These are phyloP conservation scores for Capronia americana DNA, from an alignment of 2,329 filamentous ascomycete genomes.

Conservation along the genomic window DNA sequence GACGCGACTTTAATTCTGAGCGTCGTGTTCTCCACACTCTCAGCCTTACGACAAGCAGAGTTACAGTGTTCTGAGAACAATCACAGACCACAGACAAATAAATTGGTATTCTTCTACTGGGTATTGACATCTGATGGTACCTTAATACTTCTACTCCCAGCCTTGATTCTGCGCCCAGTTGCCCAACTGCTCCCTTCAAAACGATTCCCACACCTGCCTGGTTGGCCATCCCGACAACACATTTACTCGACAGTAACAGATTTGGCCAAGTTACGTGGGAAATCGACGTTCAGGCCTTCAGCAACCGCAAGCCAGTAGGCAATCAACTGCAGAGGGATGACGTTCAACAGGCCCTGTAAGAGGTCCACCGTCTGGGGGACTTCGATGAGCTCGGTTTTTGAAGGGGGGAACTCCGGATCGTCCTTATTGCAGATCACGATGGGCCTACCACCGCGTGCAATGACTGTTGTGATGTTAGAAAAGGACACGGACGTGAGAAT, in stretches of 20 bases:
- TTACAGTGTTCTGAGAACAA: background rate
- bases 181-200: constrained; percentile 1
- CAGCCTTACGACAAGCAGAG: background rate
- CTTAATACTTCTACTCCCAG: constrained; percentile 4
- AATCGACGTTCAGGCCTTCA: constrained; percentile 96
- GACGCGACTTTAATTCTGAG: background rate
- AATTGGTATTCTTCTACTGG: constrained; percentile 12
- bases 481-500: constrained; percentile 26
- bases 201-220: constrained; percentile 1
- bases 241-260: constrained; percentile 92
- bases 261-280: constrained; percentile 98
- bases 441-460: constrained; percentile 91
- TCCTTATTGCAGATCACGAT: constrained; percentile 97
- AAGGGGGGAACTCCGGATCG: constrained; percentile 86
- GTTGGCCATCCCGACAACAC: background rate
- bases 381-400: constrained; percentile 95
- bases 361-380: constrained; percentile 94
- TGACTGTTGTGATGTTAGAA: constrained; percentile 65
- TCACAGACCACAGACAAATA: background rate
- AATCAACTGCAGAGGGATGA: constrained; percentile 96
- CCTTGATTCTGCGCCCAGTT: background rate
- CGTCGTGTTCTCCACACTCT: background rate
- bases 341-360: constrained; percentile 95
- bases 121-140: constrained; percentile 1
- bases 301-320: constrained; percentile 98